Base-by-base conservation (phyloP, 768 basidiomycete species). In the Collybiopsis luxurians region DNA sequence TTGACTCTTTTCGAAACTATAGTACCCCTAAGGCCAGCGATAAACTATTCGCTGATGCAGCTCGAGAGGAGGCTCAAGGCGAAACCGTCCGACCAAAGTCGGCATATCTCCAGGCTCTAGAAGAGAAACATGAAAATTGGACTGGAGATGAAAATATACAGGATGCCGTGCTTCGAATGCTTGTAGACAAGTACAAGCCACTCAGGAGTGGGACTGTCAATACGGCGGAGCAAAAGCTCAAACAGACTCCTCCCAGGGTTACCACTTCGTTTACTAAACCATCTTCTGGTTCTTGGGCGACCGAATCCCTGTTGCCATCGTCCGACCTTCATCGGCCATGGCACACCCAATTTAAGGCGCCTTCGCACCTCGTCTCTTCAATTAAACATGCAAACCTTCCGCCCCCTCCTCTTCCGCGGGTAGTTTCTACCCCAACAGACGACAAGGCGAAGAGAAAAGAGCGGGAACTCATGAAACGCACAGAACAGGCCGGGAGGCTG, bases 111-210 rank as follows among this genome's bases (percentile, higher is more conserved):
- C 43, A 47, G 21, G 15, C 34, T 63, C 60, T 75, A 48, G 75
- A 80, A 60, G 73, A 70, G 47, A 75, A 81, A 61, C 73, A 86
- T 31, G 75, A 80, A 56, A 86, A 91, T 65, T 92, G 90, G 92
- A 81, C 80, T 1, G 90, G 90, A 0, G 89, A 93, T 11, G 92
- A 93, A 68, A 75, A 78, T 6, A 75, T 82, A 1, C 73, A 83
- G 53, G 85, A 90, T 70, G 80, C 85, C 0, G 85, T 94, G 0
- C 74, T 92, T 17, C 81, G 91, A 21, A 94, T 95, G 90, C 78
- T 94, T 4, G 79, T 92, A 31, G 92, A 94, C 74, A 89, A 90
- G 66, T 86, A 93, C 74, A 92, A 89, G 69, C 90, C 92, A 1
- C 70, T 92, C 31, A 79, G 89, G n/a, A 79, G 75, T 9, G 85